phyloP scores from a whole-genome alignment of 2,329 filamentous ascomycete species.

The Ophiostoma sp. region DNA sequence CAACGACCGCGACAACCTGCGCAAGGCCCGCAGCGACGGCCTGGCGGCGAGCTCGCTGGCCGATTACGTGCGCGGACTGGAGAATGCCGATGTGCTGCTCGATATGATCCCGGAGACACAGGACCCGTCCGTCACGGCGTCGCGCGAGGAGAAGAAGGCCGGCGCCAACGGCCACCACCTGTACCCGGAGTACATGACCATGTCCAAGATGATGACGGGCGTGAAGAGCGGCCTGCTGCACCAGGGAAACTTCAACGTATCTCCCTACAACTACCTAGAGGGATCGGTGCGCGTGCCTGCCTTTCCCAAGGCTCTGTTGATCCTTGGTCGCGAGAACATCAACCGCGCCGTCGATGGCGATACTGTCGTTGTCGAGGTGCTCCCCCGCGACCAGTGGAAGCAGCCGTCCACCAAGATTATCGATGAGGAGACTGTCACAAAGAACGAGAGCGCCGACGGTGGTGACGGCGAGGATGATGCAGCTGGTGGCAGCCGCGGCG shows the following conservation, averaged over 20 bases:
- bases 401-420: conserved; percentile 92
- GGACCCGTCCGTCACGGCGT: conserved; percentile 64
- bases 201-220: conserved; percentile 93
- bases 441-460: conserved; percentile 81
- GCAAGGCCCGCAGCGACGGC: conserved; percentile 74
- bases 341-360: conserved; percentile 92
- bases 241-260: conserved; percentile 94
- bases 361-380: conserved; percentile 85
- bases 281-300: conserved; percentile 86
- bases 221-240: conserved; percentile 86
- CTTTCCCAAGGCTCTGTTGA: conserved; percentile 83
- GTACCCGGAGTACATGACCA: conserved; percentile 84
- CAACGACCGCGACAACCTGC: conserved; percentile 84
- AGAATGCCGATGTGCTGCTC: conserved; percentile 80
- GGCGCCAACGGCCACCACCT: conserved; percentile 60
- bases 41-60: conserved; percentile 67
- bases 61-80: conserved; percentile 81
- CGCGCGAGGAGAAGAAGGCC: conserved; percentile 38
- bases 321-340: conserved; percentile 92
- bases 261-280: conserved; percentile 96
- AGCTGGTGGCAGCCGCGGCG: conserved; percentile 9
- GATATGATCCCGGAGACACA: conserved; percentile 89
- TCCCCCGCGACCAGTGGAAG: conserved; percentile 97
- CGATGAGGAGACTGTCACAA: conserved; percentile 87
- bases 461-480: conserved; percentile 69